Evolutionary conservation across 176 grass and related monocot genomes (phyloP), one percentile per base, ranked within the genome.

Genomic region (Bothriochloa decipiens): DNA sequence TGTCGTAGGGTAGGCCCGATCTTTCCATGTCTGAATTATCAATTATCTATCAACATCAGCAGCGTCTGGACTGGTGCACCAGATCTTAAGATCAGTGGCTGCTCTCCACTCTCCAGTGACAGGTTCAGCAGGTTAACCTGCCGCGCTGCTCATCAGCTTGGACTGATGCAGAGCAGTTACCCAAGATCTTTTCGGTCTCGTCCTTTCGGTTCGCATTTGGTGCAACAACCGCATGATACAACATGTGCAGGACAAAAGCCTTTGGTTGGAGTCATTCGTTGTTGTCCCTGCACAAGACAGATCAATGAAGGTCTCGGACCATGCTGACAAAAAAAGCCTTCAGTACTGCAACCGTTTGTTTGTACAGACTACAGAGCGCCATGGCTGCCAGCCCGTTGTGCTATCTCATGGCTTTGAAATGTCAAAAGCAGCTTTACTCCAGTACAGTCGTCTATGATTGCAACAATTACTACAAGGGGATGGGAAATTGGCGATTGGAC

Each of bases 61-160:
- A 66, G 28, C 16, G 22, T 65, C 35, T 74, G 40, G 76, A 6
- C 52, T 22, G 52, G 0, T 65, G 7, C 50, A 85, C 36, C 17
- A 60, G 32, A 72, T 55, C 11, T 49, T 23, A 58, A 58, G 9
- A 25, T 61, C 22, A 60, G 55, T 33, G 45, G 47, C 9, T 61
- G 46, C 37, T 49, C 61, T 4, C 18, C 47, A 52, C 1, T 5
- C 28, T 69, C 17, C 81, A 58, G 64, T 4, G 18, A 14, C 70
- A 57, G 35, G 61, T 60, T 46, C 64, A 72, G 65, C 88, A 86
- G 77, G 13, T 55, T 43, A 82, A 78, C 66, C 79, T 86, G 58
- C 73, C 79, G 17, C n/a, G 13, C 36, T 45, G 13, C 37, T 75
- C 28, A 60, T 41, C 77, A 68, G 32, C 45, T 33, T 35, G 68